Evolutionary conservation across 768 basidiomycete genomes (phyloP), one percentile per base, ranked within the genome.

Genomic region (Boletus rubroflammeus): DNA sequence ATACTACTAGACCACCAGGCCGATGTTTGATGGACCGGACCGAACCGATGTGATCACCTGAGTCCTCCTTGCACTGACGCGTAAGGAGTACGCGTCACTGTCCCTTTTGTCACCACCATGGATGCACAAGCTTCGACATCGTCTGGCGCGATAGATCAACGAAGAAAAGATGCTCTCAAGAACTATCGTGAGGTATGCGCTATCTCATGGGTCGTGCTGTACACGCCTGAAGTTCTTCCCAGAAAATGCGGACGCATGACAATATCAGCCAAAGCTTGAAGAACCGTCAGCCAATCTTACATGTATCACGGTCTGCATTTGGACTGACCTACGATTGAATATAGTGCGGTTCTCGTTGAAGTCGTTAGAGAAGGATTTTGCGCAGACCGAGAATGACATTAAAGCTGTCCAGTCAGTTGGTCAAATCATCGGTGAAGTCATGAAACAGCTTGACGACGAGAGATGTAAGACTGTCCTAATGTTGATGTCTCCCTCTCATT

Each of bases 391-490:
- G 73, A 94, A 99, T 26, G 96, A 99, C 65, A 96, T 99, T 74
- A 98, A 98, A 74, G 97, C 97, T 40, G 87, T 99, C 15, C 97
- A 99, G 69, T 95, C 92, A 8, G 97, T 98, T 14, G 97, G 97
- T 29, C 97, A 99, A 75, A 98, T 99, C 60, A 96, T 99, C 51
- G 97, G 93, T 57, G 97, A 99, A 75, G 93, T 99, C 53, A 88
- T 98, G 85, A 98, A 98, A 73, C 95, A 99, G 70, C 76, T 99
- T 10, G 97, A 98, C 65, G 93, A 97, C 58, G 96, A 98, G 72
- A 81, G 97, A 72, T 98, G 96, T 96, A 66, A 65, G 91, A 78
- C 2, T 19, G 41, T 34, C 25, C 42, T 15, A 0, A 17, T 32
- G 8, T 9, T 51, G 26, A 15, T 23, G 2, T 21, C 25, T 25